Base-by-base conservation (phyloP, 805 yeast genomes). In the Candida cerambycidarum region DNA sequence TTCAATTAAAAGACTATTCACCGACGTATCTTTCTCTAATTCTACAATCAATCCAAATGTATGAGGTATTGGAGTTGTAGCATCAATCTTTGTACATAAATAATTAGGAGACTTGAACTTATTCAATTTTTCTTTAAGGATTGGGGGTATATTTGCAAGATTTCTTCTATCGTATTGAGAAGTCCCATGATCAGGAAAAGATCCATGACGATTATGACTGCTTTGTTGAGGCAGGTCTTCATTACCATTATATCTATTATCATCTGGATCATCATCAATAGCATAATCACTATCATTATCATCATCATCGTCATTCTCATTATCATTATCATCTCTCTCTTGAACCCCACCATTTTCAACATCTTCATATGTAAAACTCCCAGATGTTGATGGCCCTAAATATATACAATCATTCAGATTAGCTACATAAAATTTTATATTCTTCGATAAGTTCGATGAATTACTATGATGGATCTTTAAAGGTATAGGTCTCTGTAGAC, bases 41-140 rank as follows among this genome's bases (percentile, higher is more conserved):
- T 78, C 75, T 1, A 79, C 49, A 4, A 78, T 63, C 2, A 79
- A 66, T 0, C 79, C 84, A 48, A 79, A 67, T 2, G 78, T 76
- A 52, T 76, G 80, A 1, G 82, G 73, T 1, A 75, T 71, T 8
- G 71, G 73, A 2, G 59, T 57, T 9, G 67, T 68, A 3, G 65
- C 47, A 42, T 71, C 76, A 5, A 69, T 62, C 24, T 58, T 59
- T 2, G 71, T 57, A 21, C 63, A 57, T 30, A 63, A 52, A 39
- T 63, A 69, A 45, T 66, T 66, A 1, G 73, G 70, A n/a, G 67
- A 60, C 14, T 41, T 46, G 54, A 63, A 56, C 12, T 44, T 29
- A 17, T 52, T 48, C 46, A 64, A 51, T 43, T 59, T 63, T 16
- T 51, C 35, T 23, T 44, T 53, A 24, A 60, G 49, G 3, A 45